These are phyloP conservation scores for Avena eriantha DNA, from an alignment of 176 grass and related monocot genomes.

Conservation along the genomic window DNA sequence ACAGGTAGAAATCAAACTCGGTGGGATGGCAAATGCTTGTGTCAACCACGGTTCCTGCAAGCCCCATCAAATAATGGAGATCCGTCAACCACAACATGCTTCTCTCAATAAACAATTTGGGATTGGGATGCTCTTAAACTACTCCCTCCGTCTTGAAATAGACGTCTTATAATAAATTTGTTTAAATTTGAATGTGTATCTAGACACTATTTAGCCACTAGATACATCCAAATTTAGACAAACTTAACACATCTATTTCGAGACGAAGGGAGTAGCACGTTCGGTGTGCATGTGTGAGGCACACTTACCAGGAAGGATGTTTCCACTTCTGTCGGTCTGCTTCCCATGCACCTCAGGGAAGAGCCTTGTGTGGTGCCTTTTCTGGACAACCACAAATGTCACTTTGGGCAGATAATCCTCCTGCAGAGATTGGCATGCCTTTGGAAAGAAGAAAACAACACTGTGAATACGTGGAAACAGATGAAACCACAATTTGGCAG, in stretches of 20 bases:
- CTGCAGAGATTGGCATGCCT: slow-evolving; percentile 70
- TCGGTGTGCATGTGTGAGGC: not conserved
- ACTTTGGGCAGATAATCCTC: slow-evolving; percentile 48
- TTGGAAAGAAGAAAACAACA: slow-evolving; percentile 31
- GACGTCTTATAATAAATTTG: too few relatives aligned
- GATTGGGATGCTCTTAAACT: not conserved
- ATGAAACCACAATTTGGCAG: not conserved
- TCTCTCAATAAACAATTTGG: not conserved
- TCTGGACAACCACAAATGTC: slow-evolving; percentile 90
- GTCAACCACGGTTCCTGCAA: slow-evolving; percentile 76
- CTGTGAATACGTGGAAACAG: not conserved
- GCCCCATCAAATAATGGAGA: not conserved
- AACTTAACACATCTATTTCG: too few relatives aligned
- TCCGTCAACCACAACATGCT: not conserved
- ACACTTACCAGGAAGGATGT: slow-evolving; percentile 72
- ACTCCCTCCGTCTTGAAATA: too few relatives aligned
- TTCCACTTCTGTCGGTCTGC: slow-evolving; percentile 67
- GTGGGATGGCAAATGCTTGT: slow-evolving; percentile 71
- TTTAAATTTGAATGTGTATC: too few relatives aligned
- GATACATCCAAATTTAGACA: too few relatives aligned
- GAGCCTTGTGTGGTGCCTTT: slow-evolving; percentile 86
- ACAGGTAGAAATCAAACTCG: slow-evolving; percentile 86
- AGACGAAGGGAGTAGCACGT: not conserved
- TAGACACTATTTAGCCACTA: too few relatives aligned
- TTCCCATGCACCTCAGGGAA: slow-evolving; percentile 64